Conservation (phyloP, 768 basidiomycete genomes). For the Gymnopilus dilepis region DNA sequence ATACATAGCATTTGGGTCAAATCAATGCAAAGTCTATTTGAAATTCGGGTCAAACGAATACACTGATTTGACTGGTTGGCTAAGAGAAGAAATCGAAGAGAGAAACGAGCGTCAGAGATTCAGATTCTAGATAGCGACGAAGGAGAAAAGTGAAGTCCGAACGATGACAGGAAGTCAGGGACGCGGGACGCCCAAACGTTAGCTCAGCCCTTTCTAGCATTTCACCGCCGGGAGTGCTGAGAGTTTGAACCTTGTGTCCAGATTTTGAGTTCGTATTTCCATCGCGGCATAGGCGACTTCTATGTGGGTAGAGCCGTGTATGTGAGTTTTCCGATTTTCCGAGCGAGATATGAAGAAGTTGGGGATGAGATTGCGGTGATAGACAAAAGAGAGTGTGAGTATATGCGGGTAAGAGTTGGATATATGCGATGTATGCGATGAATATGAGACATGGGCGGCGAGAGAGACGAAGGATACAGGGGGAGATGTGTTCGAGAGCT, state of each 20-base stretch:
- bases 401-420: conserved; percentile 6
- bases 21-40: background rate
- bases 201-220: too few species aligned
- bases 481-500: too few species aligned
- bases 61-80: background rate
- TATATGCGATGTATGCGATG: conserved; percentile 2
- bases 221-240: too few species aligned
- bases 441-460: background rate
- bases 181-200: background rate
- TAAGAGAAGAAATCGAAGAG: background rate
- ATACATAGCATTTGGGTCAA: background rate
- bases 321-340: background rate
- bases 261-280: too few species aligned
- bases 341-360: background rate
- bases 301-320: background rate
- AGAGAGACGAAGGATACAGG: too few species aligned
- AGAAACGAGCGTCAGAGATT: background rate
- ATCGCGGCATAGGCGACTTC: background rate
- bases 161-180: background rate
- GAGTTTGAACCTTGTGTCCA: too few species aligned
- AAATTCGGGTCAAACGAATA: background rate
- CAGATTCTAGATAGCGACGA: too few species aligned
- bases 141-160: background rate
- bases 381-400: background rate
- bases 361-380: background rate